Evolutionary conservation across 2,329 filamentous ascomycete genomes (phyloP).

Genomic region (Neofusicoccum kwambonambiense): DNA sequence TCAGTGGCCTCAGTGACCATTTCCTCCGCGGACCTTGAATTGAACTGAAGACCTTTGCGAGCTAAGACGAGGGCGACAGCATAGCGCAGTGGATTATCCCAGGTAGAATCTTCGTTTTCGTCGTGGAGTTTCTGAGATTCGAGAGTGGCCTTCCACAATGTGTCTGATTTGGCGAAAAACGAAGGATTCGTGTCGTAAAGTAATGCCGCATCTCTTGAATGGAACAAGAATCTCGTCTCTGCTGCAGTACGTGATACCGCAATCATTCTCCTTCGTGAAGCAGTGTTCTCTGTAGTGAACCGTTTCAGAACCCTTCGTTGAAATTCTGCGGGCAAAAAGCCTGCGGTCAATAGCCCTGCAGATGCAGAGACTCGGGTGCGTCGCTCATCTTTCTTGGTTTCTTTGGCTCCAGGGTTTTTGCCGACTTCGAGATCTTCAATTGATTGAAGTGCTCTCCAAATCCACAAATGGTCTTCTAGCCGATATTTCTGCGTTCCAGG

Average conservation of each 20-base stretch:
- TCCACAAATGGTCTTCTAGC: constrained; percentile 1
- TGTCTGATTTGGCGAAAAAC: not conserved
- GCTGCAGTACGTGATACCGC: not conserved
- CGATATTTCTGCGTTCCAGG: not conserved
- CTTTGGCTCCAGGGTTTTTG: not conserved
- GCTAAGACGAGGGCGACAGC: not conserved
- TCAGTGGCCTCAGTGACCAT: not conserved
- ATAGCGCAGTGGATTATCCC: not conserved
- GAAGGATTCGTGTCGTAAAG: not conserved
- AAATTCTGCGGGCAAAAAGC: not conserved
- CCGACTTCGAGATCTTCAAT: not conserved
- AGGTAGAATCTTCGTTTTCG: not conserved
- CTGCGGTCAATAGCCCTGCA: no score
- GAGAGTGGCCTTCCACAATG: not conserved
- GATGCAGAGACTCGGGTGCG: no score
- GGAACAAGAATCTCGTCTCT: constrained; percentile 18
- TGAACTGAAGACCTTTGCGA: not conserved
- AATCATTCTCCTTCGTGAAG: constrained; percentile 7
- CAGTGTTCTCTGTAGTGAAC: not conserved
- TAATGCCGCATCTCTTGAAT: constrained; percentile 14
- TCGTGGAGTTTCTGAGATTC: not conserved
- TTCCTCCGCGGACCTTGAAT: not conserved
- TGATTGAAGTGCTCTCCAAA: not conserved
- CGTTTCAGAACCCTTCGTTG: not conserved
- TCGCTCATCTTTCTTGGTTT: no score